These are phyloP conservation scores for Tulasnella calospora DNA, from an alignment of 768 basidiomycete genomes.

Conservation along the genomic window DNA sequence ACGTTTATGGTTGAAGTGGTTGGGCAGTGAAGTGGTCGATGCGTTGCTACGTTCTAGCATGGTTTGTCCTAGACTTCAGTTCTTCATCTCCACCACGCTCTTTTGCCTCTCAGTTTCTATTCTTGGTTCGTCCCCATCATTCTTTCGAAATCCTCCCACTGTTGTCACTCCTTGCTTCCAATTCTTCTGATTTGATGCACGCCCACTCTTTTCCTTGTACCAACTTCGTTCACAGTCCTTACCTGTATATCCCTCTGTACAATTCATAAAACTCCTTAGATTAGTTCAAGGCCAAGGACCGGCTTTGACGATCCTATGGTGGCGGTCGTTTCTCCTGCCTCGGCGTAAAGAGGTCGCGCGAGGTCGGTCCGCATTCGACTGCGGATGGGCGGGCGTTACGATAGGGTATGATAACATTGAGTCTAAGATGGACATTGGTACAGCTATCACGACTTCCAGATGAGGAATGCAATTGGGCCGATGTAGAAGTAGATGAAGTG, in stretches of 20 bases:
- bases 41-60: neutral
- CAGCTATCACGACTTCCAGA: constrained; percentile 74
- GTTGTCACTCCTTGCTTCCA: neutral
- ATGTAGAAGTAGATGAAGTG: constrained; percentile 99
- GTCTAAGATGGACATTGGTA: too few species aligned
- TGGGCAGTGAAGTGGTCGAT: neutral
- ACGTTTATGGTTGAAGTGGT: constrained; percentile 20
- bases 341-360: too few species aligned
- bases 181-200: neutral
- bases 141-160: neutral
- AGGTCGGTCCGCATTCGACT: too few species aligned
- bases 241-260: too few species aligned
- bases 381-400: too few species aligned
- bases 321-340: too few species aligned
- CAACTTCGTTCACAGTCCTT: too few species aligned
- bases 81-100: neutral
- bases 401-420: too few species aligned
- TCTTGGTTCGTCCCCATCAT: neutral
- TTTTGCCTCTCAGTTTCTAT: neutral
- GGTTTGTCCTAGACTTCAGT: neutral
- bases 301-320: too few species aligned
- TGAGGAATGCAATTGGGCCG: constrained; percentile 84
- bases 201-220: neutral
- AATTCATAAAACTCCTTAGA: too few species aligned
- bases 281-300: too few species aligned